A percentile compares a stretch with the other conserved stretches of the same genome.
These are phyloP conservation scores for Leishmania amazonensis DNA, from an alignment of 208 protist genomes.

Conservation along the genomic window DNA sequence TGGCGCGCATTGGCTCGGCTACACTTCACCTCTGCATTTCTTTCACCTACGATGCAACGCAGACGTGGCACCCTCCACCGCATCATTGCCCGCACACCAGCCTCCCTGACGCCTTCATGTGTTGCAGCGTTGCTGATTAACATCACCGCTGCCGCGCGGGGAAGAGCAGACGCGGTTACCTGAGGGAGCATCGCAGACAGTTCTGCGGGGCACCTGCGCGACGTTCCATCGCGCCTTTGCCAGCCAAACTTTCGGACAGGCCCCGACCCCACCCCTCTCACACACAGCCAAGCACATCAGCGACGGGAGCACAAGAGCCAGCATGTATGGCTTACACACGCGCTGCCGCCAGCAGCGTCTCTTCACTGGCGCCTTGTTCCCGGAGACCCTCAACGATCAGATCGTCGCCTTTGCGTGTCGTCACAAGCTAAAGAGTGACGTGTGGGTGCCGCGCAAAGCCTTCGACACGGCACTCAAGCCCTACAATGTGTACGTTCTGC, in stretches of 20 bases:
- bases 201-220: background rate
- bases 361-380: slow-evolving; percentile 77
- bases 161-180: background rate
- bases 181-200: background rate
- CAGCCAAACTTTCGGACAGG: background rate
- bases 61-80: background rate
- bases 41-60: background rate
- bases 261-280: too few species aligned
- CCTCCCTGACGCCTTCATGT: background rate
- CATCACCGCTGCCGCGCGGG: background rate
- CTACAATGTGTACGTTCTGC: slow-evolving; percentile 53
- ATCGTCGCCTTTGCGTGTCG: slow-evolving; percentile 57
- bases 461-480: slow-evolving; percentile 38
- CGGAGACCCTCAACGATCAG: slow-evolving; percentile 60
- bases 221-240: background rate
- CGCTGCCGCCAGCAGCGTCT: slow-evolving; percentile 50
- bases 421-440: slow-evolving; percentile 56
- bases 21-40: too few species aligned
- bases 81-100: background rate
- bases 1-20: background rate
- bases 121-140: background rate
- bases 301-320: background rate
- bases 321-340: background rate
- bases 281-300: background rate
- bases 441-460: slow-evolving; percentile 70